Percentiles rank a stretch among this genome's conserved stretches.
Evolutionary conservation across 2,329 filamentous ascomycete genomes (phyloP).

Genomic region (Rutstroemia sydowiana): DNA sequence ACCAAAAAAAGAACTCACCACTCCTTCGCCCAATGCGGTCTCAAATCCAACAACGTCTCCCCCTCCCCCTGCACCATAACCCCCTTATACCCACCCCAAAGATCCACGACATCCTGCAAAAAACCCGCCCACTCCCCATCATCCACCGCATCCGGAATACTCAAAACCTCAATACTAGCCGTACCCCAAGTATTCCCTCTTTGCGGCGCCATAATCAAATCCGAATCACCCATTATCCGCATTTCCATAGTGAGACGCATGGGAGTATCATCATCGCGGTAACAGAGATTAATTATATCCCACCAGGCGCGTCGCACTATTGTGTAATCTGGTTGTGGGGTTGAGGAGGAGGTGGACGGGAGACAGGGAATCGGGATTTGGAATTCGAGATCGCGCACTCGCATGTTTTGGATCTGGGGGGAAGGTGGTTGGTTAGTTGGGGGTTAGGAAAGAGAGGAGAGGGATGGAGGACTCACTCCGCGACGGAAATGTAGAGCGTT

Average conservation of each 20-base stretch:
- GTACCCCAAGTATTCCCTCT: slow-evolving; percentile 36
- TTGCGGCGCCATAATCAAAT: slow-evolving; percentile 39
- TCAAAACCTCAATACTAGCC: slow-evolving; percentile 37
- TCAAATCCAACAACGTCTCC: slow-evolving; percentile 15
- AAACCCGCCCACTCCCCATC: slow-evolving; percentile 36
- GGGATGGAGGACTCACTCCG: slow-evolving; percentile 23
- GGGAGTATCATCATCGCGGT: slow-evolving; percentile 32
- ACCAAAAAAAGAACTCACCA: slow-evolving; percentile 24
- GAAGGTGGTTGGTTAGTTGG: not conserved
- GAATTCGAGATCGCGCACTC: slow-evolving; percentile 39
- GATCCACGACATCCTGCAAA: slow-evolving; percentile 35
- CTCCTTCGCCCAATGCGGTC: slow-evolving; percentile 41
- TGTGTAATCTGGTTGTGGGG: slow-evolving; percentile 33
- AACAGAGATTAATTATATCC: slow-evolving; percentile 41
- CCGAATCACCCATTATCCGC: slow-evolving; percentile 37
- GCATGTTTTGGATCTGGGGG: slow-evolving; percentile 36
- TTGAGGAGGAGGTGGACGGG: slow-evolving; percentile 17
- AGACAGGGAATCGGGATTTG: slow-evolving; percentile 37
- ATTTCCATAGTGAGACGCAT: slow-evolving; percentile 39
- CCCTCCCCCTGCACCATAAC: slow-evolving; percentile 8
- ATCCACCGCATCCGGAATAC: slow-evolving; percentile 33
- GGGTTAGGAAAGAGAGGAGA: not conserved
- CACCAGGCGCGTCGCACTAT: slow-evolving; percentile 42
- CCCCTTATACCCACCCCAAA: slow-evolving; percentile 34
- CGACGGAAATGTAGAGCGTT: slow-evolving; percentile 42